Conservation (phyloP, 768 basidiomycete genomes). For the Podaxis sp. region DNA sequence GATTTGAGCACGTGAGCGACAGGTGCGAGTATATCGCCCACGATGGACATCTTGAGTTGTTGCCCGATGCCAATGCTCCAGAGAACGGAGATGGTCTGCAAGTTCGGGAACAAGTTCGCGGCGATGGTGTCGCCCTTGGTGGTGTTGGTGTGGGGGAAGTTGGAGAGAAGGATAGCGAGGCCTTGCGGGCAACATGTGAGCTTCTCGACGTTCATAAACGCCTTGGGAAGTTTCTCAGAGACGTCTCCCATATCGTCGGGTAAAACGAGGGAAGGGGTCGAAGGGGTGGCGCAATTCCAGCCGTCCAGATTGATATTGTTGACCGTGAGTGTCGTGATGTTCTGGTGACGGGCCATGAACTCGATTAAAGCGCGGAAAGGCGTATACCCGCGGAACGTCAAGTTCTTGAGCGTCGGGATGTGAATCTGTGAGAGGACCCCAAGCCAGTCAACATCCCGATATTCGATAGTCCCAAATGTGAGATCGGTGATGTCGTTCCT, state of each 20-base stretch:
- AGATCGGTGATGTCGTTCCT: slow-evolving; percentile 8
- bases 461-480: slow-evolving; percentile 10
- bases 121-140: not conserved
- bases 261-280: not conserved
- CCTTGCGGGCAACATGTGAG: slow-evolving; percentile 8
- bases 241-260: not conserved
- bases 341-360: not conserved
- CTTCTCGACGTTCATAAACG: slow-evolving; percentile 1
- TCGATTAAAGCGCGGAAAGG: not conserved
- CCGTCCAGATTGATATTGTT: slow-evolving; percentile 1
- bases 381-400: slow-evolving; percentile 7
- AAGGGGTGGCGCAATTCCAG: not conserved
- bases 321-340: not conserved
- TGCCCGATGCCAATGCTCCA: slow-evolving; percentile 10
- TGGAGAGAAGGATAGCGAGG: not conserved
- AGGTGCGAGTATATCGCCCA: not conserved
- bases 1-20: not conserved
- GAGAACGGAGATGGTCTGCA: not conserved
- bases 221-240: not conserved
- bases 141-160: not conserved
- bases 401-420: not conserved
- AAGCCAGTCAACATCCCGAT: slow-evolving; percentile 2
- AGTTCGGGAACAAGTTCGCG: slow-evolving; percentile 1
- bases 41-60: slow-evolving; percentile 3
- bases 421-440: slow-evolving; percentile 1